Evolutionary conservation across 2,329 filamentous ascomycete genomes (phyloP).

Genomic region (Passalora sequoiae): DNA sequence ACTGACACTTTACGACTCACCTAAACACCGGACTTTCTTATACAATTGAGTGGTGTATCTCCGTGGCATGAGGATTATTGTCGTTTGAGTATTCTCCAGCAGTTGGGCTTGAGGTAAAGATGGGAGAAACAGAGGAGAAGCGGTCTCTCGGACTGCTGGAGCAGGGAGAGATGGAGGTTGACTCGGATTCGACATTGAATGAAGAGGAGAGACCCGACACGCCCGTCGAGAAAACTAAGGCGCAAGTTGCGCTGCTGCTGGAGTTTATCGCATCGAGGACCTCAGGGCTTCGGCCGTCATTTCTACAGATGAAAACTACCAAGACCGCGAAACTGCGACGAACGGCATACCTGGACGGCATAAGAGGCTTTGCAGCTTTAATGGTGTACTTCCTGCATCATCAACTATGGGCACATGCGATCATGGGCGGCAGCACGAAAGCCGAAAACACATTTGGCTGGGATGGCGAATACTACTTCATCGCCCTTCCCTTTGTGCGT

Average conservation of each 20-base stretch:
- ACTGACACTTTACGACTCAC: too few relatives aligned
- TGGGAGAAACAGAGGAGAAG: conserved; percentile 7
- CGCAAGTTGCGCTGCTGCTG: conserved; percentile 11
- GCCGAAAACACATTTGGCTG: conserved; percentile 19
- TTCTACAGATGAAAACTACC: conserved; percentile 13
- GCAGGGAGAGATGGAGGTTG: conserved; percentile 20
- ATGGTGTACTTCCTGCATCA: conserved; percentile 62
- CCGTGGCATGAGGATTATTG: not conserved
- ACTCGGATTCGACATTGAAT: conserved; percentile 19
- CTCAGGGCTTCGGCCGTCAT: conserved; percentile 16
- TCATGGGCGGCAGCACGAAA: conserved; percentile 16
- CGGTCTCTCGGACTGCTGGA: conserved; percentile 21
- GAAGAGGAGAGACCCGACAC: conserved; percentile 19
- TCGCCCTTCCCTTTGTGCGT: conserved; percentile 54
- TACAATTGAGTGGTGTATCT: too few relatives aligned
- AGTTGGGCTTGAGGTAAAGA: not conserved
- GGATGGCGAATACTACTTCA: conserved; percentile 40
- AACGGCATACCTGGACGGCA: conserved; percentile 60
- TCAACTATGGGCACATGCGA: conserved; percentile 50
- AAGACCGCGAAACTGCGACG: conserved; percentile 34
- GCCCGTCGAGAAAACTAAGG: conserved; percentile 12
- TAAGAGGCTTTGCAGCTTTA: conserved; percentile 62
- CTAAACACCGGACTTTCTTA: not conserved
- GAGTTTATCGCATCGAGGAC: conserved; percentile 16
- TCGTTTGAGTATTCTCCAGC: not conserved